Evolutionary conservation across 352 stramenopile species (phyloP).

Genomic region (Pythium sp.): DNA sequence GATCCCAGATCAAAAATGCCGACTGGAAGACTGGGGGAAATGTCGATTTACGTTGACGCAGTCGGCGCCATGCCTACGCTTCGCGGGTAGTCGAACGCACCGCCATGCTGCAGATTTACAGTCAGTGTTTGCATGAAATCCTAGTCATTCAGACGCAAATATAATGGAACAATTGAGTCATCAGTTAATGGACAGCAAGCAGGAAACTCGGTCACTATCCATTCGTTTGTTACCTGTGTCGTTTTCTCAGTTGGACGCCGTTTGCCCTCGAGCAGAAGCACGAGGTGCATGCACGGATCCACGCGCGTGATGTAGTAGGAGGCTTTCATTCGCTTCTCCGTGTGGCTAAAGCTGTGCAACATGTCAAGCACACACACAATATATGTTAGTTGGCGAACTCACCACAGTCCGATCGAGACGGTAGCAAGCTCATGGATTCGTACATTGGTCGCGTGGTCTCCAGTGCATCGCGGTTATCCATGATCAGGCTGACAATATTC

Average conservation of each 20-base stretch:
- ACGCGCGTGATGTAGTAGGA: constrained; percentile 77
- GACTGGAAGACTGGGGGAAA: not conserved
- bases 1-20: constrained; percentile 4
- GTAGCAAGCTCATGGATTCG: constrained; percentile 13
- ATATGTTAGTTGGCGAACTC: not conserved
- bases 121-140: constrained; percentile 84
- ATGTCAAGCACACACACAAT: not conserved
- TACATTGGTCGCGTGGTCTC: constrained; percentile 56
- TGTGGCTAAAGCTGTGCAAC: constrained; percentile 50
- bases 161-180: no score
- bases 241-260: constrained; percentile 69
- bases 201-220: not conserved
- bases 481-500: constrained; percentile 86
- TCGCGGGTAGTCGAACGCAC: constrained; percentile 46
- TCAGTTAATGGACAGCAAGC: not conserved
- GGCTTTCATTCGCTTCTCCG: constrained; percentile 59
- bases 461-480: constrained; percentile 69
- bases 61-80: constrained; percentile 18
- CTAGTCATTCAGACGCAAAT: constrained; percentile 21
- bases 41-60: not conserved
- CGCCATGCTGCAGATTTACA: constrained; percentile 69
- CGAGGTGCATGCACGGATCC: constrained; percentile 71
- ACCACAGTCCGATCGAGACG: not conserved
- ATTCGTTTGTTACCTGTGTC: constrained; percentile 35
- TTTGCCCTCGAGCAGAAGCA: constrained; percentile 69